phyloP scores from a whole-genome alignment of 169 alveolate species.

The Plasmodium yoelii region DNA sequence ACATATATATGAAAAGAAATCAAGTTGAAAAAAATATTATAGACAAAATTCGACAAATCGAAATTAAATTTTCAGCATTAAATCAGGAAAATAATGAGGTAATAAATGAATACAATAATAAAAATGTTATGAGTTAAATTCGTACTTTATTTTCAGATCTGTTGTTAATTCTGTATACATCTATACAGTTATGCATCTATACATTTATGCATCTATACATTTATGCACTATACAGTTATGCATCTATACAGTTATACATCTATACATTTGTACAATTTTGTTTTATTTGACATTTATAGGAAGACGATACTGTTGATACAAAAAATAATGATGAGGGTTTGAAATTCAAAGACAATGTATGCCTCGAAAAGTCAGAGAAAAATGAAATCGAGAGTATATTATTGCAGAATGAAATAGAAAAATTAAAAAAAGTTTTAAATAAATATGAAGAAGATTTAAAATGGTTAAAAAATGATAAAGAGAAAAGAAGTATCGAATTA shows the following conservation, averaged over 20 bases:
- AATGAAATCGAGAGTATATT: background rate
- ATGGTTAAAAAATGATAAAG: conserved; percentile 4
- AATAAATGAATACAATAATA: too few relatives aligned
- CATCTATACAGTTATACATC: too few relatives aligned
- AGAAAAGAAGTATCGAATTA: conserved; percentile 11
- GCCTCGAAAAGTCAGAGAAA: background rate
- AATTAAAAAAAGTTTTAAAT: background rate
- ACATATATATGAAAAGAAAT: conserved; percentile 28
- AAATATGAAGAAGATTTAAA: conserved; percentile 13
- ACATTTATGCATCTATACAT: too few relatives aligned
- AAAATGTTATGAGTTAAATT: too few relatives aligned
- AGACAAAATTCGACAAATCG: conserved; percentile 36
- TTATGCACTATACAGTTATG: too few relatives aligned
- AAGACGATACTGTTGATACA: too few relatives aligned
- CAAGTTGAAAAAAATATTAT: conserved; percentile 26
- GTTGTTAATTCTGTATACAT: too few relatives aligned
- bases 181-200: too few relatives aligned
- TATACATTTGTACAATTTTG: too few relatives aligned
- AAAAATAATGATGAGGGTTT: background rate
- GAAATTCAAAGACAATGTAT: background rate
- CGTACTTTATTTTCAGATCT: too few relatives aligned
- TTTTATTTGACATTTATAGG: too few relatives aligned
- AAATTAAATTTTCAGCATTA: conserved; percentile 9
- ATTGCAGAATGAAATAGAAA: conserved; percentile 1
- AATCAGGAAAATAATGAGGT: too few relatives aligned